phyloP scores from a whole-genome alignment of 1,139 yeast genomes.

The Diutina sp. region DNA sequence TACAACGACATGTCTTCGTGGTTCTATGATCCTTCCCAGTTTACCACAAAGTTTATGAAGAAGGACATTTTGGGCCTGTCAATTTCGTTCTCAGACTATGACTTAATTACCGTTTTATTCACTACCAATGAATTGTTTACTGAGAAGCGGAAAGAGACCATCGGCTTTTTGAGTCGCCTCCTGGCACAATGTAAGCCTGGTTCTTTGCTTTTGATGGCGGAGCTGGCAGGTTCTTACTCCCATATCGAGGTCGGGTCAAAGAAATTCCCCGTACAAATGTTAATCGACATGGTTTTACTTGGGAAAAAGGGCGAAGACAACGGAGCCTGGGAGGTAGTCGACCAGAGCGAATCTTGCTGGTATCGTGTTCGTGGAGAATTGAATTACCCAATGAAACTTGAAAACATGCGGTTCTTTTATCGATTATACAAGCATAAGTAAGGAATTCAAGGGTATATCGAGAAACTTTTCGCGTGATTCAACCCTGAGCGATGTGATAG shows the following conservation, averaged over 20 bases:
- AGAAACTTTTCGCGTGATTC: background rate
- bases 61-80: constrained; percentile 30
- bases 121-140: constrained; percentile 80
- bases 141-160: constrained; percentile 50
- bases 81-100: constrained; percentile 10
- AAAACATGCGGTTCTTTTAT: constrained; percentile 79
- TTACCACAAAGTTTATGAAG: constrained; percentile 33
- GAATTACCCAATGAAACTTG: constrained; percentile 59
- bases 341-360: constrained; percentile 71
- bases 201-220: constrained; percentile 53
- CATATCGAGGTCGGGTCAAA: constrained; percentile 66
- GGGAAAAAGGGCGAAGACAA: constrained; percentile 36
- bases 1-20: constrained; percentile 34
- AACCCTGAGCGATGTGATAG: background rate
- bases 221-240: constrained; percentile 85
- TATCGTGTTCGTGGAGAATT: constrained; percentile 45
- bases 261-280: constrained; percentile 70
- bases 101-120: constrained; percentile 59
- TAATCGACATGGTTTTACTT: constrained; percentile 57
- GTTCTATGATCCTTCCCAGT: constrained; percentile 29
- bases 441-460: background rate
- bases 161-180: constrained; percentile 42
- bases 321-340: constrained; percentile 57
- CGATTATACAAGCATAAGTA: constrained; percentile 50
- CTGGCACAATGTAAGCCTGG: constrained; percentile 39